Evolutionary conservation across 148 eudicot species (phyloP).

Genomic region (Vaccinium corymbosum): DNA sequence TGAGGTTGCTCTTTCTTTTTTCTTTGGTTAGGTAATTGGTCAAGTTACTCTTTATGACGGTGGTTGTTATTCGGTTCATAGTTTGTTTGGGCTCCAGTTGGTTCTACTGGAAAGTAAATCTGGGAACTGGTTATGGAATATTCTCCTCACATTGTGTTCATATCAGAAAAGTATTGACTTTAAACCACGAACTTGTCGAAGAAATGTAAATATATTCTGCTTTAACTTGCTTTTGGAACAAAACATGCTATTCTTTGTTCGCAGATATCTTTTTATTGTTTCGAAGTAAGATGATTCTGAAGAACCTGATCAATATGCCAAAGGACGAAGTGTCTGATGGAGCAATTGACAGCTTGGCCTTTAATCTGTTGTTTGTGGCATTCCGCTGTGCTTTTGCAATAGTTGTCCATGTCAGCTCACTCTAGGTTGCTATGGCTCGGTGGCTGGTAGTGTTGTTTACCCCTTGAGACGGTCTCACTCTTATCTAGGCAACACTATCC

Average conservation of each 20-base stretch:
- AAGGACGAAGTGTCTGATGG: neutral
- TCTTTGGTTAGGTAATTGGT: conserved; percentile 2
- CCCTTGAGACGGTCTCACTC: neutral
- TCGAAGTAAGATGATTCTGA: neutral
- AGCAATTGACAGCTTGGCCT: neutral
- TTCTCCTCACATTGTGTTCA: neutral
- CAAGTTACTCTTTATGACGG: neutral
- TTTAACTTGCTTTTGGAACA: neutral
- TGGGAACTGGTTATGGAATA: neutral
- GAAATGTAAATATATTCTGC: neutral
- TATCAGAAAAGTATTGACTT: neutral
- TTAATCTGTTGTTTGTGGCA: neutral
- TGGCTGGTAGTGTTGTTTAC: neutral
- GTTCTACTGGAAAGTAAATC: conserved; percentile 4
- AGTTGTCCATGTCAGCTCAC: neutral
- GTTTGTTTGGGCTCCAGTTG: conserved; percentile 1
- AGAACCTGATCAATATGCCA: neutral
- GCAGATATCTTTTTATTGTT: neutral
- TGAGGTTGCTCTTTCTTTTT: neutral
- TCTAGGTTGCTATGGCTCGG: neutral
- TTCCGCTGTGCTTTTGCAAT: neutral
- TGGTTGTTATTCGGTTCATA: neutral
- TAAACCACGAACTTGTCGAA: neutral
- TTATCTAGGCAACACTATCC: neutral
- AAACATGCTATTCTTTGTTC: neutral